Base-by-base conservation (phyloP, 208 protist genomes). In the Trypanosoma brucei region DNA sequence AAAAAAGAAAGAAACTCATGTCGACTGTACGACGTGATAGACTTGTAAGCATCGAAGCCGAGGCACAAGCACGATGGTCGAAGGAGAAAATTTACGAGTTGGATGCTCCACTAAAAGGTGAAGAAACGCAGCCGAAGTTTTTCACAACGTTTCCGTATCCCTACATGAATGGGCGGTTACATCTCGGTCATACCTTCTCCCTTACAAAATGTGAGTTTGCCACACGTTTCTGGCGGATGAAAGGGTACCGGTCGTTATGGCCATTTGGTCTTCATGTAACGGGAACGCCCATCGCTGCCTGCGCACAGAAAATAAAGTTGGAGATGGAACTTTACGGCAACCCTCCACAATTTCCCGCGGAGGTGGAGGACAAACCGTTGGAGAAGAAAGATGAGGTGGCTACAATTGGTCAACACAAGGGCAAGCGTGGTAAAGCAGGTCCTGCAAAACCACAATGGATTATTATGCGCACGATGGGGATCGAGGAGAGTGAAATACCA, bases 221-320 rank as follows among this genome's bases (percentile, higher is more conserved):
- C 35, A 97, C 91, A 34, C 88, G 97, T 62, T 99, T 96, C 70
- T 84, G 99, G 81, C 94, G 95, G 49, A 88, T 99, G 78, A 92
- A 97, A 71, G 99, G 99, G 30, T 92, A 97, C 65, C 72, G 88
- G 33, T 91, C 88, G 3, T 84, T 99, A n/a, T 99, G 99, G 83
- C 98, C 99, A n/a, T 99, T 99, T 76, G 98, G 80, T 8, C 99
- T 99, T 75, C 99, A 99, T 79, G 99, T 98, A 71, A 99, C 99
- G 0, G 99, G 99, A 65, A 99, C 99, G 88, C 99, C 99, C 54
- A 99, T 99, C 75, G 97, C 97, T 39, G 98, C 97, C 3, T 98
- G 91, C 70, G 99, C 99, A 56, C 93, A 99, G 75, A 99, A 99
- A 81, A 91, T 99, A 5, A 62, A 69, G 39, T 86, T 88, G 67